These are phyloP conservation scores for Aspergillus clavatus DNA, from an alignment of 2,329 filamentous ascomycete genomes.

Conservation along the genomic window DNA sequence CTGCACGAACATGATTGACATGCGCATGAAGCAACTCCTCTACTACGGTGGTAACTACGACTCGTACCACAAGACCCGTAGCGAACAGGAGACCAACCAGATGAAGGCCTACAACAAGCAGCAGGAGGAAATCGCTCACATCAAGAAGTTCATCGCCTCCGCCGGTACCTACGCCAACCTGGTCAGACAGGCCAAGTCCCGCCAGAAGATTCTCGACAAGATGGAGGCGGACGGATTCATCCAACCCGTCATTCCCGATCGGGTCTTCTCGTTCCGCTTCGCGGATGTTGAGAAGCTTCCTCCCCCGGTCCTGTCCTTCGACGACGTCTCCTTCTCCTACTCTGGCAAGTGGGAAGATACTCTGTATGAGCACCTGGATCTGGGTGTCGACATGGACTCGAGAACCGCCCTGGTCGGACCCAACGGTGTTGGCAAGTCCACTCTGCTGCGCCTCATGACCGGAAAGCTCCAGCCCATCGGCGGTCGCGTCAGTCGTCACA, in stretches of 20 bases:
- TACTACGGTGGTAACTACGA: slow-evolving; percentile 99
- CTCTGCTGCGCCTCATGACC: slow-evolving; percentile 91
- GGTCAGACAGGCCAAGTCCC: slow-evolving; percentile 96
- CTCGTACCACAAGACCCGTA: slow-evolving; percentile 89
- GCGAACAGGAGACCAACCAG: slow-evolving; percentile 95
- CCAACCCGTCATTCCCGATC: slow-evolving; percentile 77
- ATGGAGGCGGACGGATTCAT: slow-evolving; percentile 99
- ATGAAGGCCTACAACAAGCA: slow-evolving; percentile 99
- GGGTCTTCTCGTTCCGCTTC: slow-evolving; percentile 95
- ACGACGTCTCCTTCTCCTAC: slow-evolving; percentile 97
- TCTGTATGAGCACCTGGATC: slow-evolving; percentile 91
- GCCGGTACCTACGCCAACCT: slow-evolving; percentile 99
- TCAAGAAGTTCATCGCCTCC: slow-evolving; percentile 99
- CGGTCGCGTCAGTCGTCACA: slow-evolving; percentile 83
- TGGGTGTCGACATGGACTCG: slow-evolving; percentile 99
- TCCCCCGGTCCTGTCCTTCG: slow-evolving; percentile 90
- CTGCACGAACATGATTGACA: slow-evolving; percentile 97
- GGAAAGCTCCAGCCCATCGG: slow-evolving; percentile 82
- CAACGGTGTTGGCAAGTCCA: slow-evolving; percentile 99
- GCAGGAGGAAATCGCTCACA: slow-evolving; percentile 97
- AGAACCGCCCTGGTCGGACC: slow-evolving; percentile 94
- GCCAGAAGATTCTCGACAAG: slow-evolving; percentile 99
- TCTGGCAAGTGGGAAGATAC: slow-evolving; percentile 84
- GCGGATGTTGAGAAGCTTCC: slow-evolving; percentile 99
- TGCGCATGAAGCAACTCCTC: slow-evolving; percentile 79